A percentile compares a stretch with the other conserved stretches of the same genome.
Evolutionary conservation across 441 rosid species (phyloP).

Genomic region (Erysimum cheiri): DNA sequence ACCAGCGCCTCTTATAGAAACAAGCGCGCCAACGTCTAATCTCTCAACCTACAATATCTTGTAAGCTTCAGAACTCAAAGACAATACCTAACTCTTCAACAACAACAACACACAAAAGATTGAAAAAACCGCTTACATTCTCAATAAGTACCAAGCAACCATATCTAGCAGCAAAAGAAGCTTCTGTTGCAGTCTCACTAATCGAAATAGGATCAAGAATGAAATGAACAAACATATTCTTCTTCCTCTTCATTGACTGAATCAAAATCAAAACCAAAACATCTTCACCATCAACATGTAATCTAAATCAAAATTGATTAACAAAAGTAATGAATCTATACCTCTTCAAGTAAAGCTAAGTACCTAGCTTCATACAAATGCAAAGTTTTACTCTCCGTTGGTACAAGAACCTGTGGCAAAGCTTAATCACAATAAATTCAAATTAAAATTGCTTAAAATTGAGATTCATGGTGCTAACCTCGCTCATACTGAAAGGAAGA

Average conservation of each 20-base stretch:
- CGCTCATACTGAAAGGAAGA: conserved; percentile 46
- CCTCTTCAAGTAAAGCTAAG: conserved; percentile 77
- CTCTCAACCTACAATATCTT: conserved; percentile 59
- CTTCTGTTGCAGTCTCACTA: conserved; percentile 60
- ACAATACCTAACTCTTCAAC: background rate
- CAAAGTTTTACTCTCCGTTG: conserved; percentile 71
- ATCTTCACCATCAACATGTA: background rate
- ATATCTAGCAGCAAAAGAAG: conserved; percentile 77
- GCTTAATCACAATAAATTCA: background rate
- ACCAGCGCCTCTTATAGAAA: conserved; percentile 70
- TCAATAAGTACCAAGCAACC: conserved; percentile 74
- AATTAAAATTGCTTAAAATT: background rate
- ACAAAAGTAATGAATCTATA: background rate
- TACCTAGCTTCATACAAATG: conserved; percentile 80
- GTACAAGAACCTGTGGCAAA: conserved; percentile 64
- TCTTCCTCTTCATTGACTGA: conserved; percentile 64
- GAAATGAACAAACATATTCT: conserved; percentile 76
- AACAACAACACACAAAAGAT: conserved; percentile 11
- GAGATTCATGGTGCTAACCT: conserved; percentile 5
- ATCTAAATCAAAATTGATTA: background rate
- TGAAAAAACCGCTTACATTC: conserved; percentile 53
- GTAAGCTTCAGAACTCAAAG: conserved; percentile 5
- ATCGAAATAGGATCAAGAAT: conserved; percentile 71
- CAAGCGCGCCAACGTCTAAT: conserved; percentile 74
- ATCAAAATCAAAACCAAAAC: background rate